Evolutionary conservation across 306 rosid species (phyloP), one percentile per base, ranked within the genome.

Genomic region (Fragaria ananassa): DNA sequence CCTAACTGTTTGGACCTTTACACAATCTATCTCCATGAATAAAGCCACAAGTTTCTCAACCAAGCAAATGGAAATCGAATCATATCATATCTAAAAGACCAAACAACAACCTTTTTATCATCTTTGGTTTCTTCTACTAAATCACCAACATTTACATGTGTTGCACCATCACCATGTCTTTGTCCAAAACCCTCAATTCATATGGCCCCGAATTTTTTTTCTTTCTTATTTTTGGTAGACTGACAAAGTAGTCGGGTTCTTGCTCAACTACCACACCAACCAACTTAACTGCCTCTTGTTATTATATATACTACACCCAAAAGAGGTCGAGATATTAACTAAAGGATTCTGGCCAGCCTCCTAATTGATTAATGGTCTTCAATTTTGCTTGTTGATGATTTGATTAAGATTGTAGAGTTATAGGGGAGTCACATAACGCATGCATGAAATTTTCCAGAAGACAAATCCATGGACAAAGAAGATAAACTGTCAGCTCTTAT

Each of bases 191-290:
- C 44, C 68, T 1, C 37, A 29, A 71, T 31, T n/a, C 45, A 8
- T 10, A 35, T 31, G 46, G 17, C 27, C n/a, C 23, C 29, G 5
- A 5, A 14, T n/a, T 44, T 27, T 68, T 25, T 27, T 31, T 50
- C 10, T 56, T 35, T 61, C 75, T 74, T 71, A 15, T 63, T 67
- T 29, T 14, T 66, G 49, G 56, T 44, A 45, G 71, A 76, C 31
- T 70, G 67, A 64, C 51, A 27, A 60, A 57, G 74, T 68, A 74
- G 70, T 76, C 68, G 19, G 25, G n/a, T 66, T 80, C 72, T 75
- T 77, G 57, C 85, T 21, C 45, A 78, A 79, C 85, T 18, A 68
- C 80, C 68, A 45, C 73, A 79, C 51, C 85, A 79, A 82, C 93
- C 74, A 75, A 79, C 83, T 72, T 81, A 82, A 87, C 84, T 63